These are phyloP conservation scores for Williopsis jadinii DNA, from an alignment of 1,139 yeast species.

Conservation along the genomic window DNA sequence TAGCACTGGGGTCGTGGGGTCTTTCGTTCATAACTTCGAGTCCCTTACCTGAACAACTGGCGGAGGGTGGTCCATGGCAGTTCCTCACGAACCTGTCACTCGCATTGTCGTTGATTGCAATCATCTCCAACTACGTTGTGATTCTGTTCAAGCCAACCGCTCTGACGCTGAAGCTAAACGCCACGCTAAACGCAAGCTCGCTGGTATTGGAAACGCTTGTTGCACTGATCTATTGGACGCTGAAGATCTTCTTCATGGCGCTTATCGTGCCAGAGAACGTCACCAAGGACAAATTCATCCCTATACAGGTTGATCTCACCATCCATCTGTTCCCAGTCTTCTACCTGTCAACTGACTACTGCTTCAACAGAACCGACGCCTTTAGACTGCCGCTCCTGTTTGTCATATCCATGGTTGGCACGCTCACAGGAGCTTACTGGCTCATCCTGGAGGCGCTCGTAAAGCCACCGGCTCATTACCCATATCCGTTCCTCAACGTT, in stretches of 20 bases:
- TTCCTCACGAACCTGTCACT: conserved; percentile 60
- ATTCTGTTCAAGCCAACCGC: background rate
- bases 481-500: conserved; percentile 61
- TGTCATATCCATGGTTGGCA: conserved; percentile 35
- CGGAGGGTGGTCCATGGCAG: conserved; percentile 57
- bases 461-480: conserved; percentile 44
- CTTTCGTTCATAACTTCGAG: conserved; percentile 21
- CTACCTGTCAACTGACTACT: conserved; percentile 45
- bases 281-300: conserved; percentile 27
- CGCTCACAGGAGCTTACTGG: conserved; percentile 47
- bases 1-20: conserved; percentile 23
- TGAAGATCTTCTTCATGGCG: conserved; percentile 42
- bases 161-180: conserved; percentile 1
- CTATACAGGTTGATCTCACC: conserved; percentile 44
- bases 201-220: conserved; percentile 54
- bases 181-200: conserved; percentile 31
- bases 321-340: conserved; percentile 55
- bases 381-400: conserved; percentile 22
- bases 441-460: conserved; percentile 40
- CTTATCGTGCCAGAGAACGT: conserved; percentile 26
- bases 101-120: conserved; percentile 35
- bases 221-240: conserved; percentile 59
- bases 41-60: conserved; percentile 41
- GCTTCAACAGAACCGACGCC: conserved; percentile 41
- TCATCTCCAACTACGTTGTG: conserved; percentile 7